Evolutionary conservation across 345 rosid species (phyloP).

Genomic region (Ailanthus altissimus): DNA sequence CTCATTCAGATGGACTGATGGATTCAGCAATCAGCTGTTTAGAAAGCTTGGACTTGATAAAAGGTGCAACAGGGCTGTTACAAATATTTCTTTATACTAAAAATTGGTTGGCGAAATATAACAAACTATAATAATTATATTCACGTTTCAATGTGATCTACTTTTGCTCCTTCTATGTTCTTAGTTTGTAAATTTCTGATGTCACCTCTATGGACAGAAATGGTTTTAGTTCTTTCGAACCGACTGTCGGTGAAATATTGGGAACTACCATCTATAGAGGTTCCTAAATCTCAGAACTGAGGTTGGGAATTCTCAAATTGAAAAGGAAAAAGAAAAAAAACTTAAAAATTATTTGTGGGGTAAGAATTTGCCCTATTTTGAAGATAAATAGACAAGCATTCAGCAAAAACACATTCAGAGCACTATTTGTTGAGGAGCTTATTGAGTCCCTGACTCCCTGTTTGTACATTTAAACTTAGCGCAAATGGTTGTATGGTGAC

Average conservation of each 20-base stretch:
- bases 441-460: not conserved
- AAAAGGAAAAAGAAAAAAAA: not conserved
- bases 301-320: not conserved
- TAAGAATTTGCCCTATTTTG: not conserved
- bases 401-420: no score
- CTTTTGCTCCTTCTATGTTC: constrained; percentile 1
- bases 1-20: constrained; percentile 76
- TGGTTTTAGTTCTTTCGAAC: constrained; percentile 13
- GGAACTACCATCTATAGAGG: not conserved
- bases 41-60: constrained; percentile 41
- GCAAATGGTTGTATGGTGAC: not conserved
- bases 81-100: not conserved
- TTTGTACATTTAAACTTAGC: no score
- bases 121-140: not conserved
- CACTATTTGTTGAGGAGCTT: not conserved
- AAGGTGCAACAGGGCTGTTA: constrained; percentile 40
- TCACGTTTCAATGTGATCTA: not conserved
- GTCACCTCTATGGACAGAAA: not conserved
- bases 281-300: not conserved
- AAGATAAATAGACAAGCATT: not conserved
- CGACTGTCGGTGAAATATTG: not conserved
- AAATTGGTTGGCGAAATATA: not conserved
- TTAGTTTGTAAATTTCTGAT: not conserved
- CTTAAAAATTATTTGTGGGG: not conserved
- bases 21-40: constrained; percentile 62